A percentile compares a stretch with the other conserved stretches of the same genome.
These are phyloP conservation scores for Stephanodiscus minutulus DNA, from an alignment of 108 stramenopile species.

Conservation along the genomic window DNA sequence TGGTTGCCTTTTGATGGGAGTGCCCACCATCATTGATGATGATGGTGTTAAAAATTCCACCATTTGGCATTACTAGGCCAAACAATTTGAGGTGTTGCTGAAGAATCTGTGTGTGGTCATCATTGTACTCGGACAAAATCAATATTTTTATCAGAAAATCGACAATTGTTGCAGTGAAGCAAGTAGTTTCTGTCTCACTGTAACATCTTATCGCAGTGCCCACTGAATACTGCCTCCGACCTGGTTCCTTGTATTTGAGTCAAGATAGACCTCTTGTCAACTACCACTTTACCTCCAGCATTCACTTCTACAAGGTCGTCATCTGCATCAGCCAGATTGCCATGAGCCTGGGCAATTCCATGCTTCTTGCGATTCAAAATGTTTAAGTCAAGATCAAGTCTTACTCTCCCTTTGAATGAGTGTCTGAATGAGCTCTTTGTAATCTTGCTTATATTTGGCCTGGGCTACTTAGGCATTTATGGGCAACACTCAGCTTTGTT, in stretches of 20 bases:
- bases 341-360: background rate
- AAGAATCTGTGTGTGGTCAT: constrained; percentile 24
- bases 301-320: constrained; percentile 25
- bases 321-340: background rate
- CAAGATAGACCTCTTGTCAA: constrained; percentile 13
- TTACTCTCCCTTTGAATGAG: too few species aligned
- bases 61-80: too few species aligned
- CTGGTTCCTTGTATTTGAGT: constrained; percentile 19
- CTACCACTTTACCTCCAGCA: constrained; percentile 18
- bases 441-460: too few species aligned
- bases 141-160: constrained; percentile 14
- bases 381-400: background rate
- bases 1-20: too few species aligned
- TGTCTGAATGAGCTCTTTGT: too few species aligned
- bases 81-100: background rate
- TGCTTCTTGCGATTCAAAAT: background rate
- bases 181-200: constrained; percentile 6
- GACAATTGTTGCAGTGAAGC: constrained; percentile 24
- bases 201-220: constrained; percentile 26
- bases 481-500: too few species aligned
- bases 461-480: too few species aligned
- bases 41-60: too few species aligned
- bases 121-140: constrained; percentile 8
- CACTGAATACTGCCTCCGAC: constrained; percentile 3
- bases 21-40: too few species aligned